Conservation (phyloP, 2,329 filamentous ascomycete species). For the Gyromitra esculenta region DNA sequence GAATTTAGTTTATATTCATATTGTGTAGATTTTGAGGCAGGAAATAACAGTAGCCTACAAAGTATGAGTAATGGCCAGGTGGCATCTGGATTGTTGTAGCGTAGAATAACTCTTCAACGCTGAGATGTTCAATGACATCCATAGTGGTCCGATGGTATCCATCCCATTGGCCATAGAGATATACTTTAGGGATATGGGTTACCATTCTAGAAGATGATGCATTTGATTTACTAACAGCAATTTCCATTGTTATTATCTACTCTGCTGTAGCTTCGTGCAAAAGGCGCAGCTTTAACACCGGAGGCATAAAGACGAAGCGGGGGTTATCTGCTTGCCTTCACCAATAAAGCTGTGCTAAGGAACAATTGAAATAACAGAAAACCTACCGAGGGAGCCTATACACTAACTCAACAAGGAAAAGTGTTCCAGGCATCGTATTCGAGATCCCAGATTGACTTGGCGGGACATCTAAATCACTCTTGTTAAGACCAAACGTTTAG, state of each 20-base stretch:
- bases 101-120: not conserved
- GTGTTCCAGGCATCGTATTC: not conserved
- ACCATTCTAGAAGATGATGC: not conserved
- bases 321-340: not conserved
- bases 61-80: not conserved
- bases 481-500: not conserved
- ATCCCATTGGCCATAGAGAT: slow-evolving; percentile 2
- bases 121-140: not conserved
- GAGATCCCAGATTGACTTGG: not conserved
- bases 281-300: too few species aligned
- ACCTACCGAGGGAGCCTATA: not conserved
- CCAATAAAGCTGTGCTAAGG: not conserved
- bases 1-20: not conserved
- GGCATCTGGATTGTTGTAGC: not conserved
- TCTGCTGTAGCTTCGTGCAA: too few species aligned
- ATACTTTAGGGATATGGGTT: not conserved
- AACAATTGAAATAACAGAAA: not conserved
- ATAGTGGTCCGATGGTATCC: not conserved
- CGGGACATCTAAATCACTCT: not conserved
- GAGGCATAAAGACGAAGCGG: too few species aligned
- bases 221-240: not conserved
- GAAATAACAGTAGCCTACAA: not conserved
- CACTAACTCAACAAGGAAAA: not conserved
- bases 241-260: too few species aligned
- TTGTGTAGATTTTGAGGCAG: not conserved